A percentile compares a stretch with the other conserved stretches of the same genome.
Conservation (phyloP, 805 yeast genomes). For the Schwanniomyces polymorphus region DNA sequence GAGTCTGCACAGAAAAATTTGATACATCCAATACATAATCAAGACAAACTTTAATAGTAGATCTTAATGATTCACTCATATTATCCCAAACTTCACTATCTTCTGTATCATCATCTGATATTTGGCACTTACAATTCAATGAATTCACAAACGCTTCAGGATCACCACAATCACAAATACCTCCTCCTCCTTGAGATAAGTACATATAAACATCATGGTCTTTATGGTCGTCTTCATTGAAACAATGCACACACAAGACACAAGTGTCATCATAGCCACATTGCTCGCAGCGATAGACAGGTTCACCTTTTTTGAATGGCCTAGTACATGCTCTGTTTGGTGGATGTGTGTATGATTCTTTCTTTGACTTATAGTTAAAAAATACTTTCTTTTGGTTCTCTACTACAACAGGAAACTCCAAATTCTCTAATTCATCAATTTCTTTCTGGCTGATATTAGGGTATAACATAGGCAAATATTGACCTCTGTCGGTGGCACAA, state of each 20-base stretch:
- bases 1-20: conserved; percentile 34
- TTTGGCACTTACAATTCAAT: conserved; percentile 51
- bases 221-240: conserved; percentile 65
- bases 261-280: conserved; percentile 81
- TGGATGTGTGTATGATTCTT: conserved; percentile 39
- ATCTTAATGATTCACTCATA: conserved; percentile 13
- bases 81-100: neutral
- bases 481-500: conserved; percentile 38
- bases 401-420: conserved; percentile 8
- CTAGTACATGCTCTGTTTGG: conserved; percentile 69
- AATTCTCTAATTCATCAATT: conserved; percentile 10
- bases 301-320: conserved; percentile 58
- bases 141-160: conserved; percentile 56
- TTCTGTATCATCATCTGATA: neutral
- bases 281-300: conserved; percentile 70
- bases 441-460: conserved; percentile 23
- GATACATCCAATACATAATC: conserved; percentile 47
- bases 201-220: conserved; percentile 63
- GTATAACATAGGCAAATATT: conserved; percentile 30
- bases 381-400: conserved; percentile 9
- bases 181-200: conserved; percentile 50
- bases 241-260: conserved; percentile 73
- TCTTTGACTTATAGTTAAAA: conserved; percentile 8
- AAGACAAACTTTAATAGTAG: conserved; percentile 33
- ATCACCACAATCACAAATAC: conserved; percentile 78